These are phyloP conservation scores for Alisma plantagoaquatica DNA, from an alignment of 106 monocot species.

Conservation along the genomic window DNA sequence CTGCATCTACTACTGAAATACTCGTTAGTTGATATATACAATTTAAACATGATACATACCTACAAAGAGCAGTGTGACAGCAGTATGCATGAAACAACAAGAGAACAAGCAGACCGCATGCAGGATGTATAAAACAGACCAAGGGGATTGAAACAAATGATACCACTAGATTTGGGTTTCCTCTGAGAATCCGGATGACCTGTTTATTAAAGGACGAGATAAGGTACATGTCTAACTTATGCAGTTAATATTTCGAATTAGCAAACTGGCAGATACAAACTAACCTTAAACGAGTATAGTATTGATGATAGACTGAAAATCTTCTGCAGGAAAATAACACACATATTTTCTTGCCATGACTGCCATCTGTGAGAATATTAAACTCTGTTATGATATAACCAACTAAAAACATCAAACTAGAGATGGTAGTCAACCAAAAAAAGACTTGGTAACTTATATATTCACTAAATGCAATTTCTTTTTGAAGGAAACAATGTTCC, in stretches of 20 bases:
- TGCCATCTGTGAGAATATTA: constrained; percentile 82
- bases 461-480: too few relatives aligned
- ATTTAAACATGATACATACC: constrained; percentile 54
- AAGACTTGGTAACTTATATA: too few relatives aligned
- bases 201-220: constrained; percentile 35
- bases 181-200: constrained; percentile 61
- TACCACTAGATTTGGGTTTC: constrained; percentile 49
- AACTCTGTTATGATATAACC: too few relatives aligned
- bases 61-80: constrained; percentile 74
- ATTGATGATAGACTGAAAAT: constrained; percentile 45
- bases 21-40: too few relatives aligned
- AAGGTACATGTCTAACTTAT: too few relatives aligned
- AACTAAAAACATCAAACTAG: too few relatives aligned
- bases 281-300: constrained; percentile 70
- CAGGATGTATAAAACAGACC: constrained; percentile 89
- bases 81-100: constrained; percentile 64
- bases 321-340: constrained; percentile 28
- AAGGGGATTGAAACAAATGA: constrained; percentile 56
- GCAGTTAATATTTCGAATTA: too few relatives aligned
- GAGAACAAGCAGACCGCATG: constrained; percentile 64
- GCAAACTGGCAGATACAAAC: too few relatives aligned
- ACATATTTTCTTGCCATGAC: constrained; percentile 44
- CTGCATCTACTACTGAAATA: too few relatives aligned
- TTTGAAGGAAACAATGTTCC: constrained; percentile 1
- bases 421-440: too few relatives aligned